phyloP scores from a whole-genome alignment of 2,329 filamentous ascomycete genomes.

The Helminthosporium solani region DNA sequence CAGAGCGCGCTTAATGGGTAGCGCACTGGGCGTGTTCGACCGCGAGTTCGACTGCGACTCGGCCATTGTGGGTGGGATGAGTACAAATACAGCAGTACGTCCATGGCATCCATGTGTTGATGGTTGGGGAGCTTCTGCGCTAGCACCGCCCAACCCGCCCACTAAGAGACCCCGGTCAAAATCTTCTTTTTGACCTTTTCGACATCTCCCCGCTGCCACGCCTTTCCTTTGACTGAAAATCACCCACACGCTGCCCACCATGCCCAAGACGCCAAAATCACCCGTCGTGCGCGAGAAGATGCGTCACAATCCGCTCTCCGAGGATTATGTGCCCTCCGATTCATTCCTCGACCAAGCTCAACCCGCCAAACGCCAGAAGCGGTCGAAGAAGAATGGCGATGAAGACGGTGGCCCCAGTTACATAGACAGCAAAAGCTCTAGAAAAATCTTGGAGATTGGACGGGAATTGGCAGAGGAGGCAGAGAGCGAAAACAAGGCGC shows the following conservation, averaged over 20 bases:
- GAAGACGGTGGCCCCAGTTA: constrained; percentile 67
- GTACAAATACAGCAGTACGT: neutral
- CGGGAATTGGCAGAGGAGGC: constrained; percentile 87
- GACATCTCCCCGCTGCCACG: constrained; percentile 4
- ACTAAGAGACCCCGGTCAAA: too few species aligned
- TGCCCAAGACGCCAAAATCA: constrained; percentile 74
- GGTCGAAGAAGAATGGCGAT: constrained; percentile 58
- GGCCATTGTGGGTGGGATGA: constrained; percentile 29
- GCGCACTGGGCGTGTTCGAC: constrained; percentile 38
- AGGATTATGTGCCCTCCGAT: constrained; percentile 75
- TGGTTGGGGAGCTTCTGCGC: constrained; percentile 4
- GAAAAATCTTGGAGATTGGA: constrained; percentile 85
- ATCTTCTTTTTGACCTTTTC: constrained; percentile 1
- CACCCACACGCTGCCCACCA: constrained; percentile 38
- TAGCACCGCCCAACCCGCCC: neutral
- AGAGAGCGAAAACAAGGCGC: constrained; percentile 51
- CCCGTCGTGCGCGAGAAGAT: constrained; percentile 59
- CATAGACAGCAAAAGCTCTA: constrained; percentile 84
- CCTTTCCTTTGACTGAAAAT: neutral
- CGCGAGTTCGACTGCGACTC: constrained; percentile 37
- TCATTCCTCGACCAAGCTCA: constrained; percentile 57
- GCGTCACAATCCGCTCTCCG: constrained; percentile 86
- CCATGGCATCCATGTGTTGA: constrained; percentile 1
- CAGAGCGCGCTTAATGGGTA: constrained; percentile 64
- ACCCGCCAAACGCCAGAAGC: constrained; percentile 60